Evolutionary conservation across 345 rosid species (phyloP), one percentile per base, ranked within the genome.

Genomic region (Abelmoschus esculentus): DNA sequence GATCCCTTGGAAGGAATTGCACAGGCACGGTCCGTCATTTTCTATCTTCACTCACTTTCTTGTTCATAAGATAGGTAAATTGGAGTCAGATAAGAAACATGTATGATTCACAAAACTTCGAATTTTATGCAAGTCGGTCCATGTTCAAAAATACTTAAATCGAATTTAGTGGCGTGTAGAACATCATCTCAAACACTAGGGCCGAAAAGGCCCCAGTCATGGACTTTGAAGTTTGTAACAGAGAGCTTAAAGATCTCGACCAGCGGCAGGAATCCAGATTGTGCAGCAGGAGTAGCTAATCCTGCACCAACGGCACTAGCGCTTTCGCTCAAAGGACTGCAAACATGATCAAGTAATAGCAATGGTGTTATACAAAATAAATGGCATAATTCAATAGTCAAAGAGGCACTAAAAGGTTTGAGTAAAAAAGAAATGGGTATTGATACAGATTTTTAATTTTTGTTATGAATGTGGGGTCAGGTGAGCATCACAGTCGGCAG

Each of bases 301-400:
- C 97, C 98, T 62, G 97, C 78, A 73, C 90, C 90, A 65, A 89
- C 91, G 13, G 86, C 36, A 8, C 52, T 76, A 3, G 90, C 96
- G 52, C 86, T 89, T 80, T 89, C 87, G 28, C 98, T 93, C 81
- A 84, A 67, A 53, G 96, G 93, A 67, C 98, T 90, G 81, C 80
- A 72, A 59, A 19, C 68, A 71, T 34, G 74, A 50, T 6, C 26
- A 31, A 4, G 72, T 50, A 67, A 38, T 49, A 14, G 14, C 50
- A 36, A 36, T 70, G 15, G 11, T 46, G 46, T 38, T 29, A 58
- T 22, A 65, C 22, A 44, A 13, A 12, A 61, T 7, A 10, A 26
- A 8, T 4, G 8, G 13, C 2, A 0, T 15, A 66, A 46, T 46
- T 46, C 19, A 14, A 4, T 17, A 7, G 38, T 66, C 56, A 2